These are phyloP conservation scores for Ramichloridium luteum DNA, from an alignment of 2,329 filamentous ascomycete genomes.

Conservation along the genomic window DNA sequence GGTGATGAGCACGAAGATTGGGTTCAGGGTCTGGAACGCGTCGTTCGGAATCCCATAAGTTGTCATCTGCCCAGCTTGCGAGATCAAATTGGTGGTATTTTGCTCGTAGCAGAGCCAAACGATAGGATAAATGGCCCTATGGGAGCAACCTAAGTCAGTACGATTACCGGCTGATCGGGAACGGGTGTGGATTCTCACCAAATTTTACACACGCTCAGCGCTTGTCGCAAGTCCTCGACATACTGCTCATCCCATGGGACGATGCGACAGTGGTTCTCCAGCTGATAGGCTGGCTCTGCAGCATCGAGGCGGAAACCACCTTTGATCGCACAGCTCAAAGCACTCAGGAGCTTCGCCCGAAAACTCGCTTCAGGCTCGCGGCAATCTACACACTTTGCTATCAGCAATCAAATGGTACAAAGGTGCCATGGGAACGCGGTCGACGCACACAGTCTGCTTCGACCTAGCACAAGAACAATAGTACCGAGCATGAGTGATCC, in stretches of 20 bases:
- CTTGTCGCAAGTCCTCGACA: constrained; percentile 61
- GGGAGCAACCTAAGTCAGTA: too few species aligned
- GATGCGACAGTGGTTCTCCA: constrained; percentile 35
- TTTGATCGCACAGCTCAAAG: constrained; percentile 1
- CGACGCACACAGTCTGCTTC: too few species aligned
- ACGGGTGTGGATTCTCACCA: too few species aligned
- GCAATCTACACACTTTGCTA: too few species aligned
- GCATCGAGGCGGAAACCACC: constrained; percentile 33
- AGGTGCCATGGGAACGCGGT: too few species aligned
- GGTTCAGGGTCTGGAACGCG: constrained; percentile 28
- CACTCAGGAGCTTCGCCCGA: too few species aligned
- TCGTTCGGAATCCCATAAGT: constrained; percentile 36
- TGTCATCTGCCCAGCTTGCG: constrained; percentile 31
- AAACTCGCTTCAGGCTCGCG: too few species aligned
- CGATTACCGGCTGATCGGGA: too few species aligned
- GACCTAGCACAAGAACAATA: too few species aligned
- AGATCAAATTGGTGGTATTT: constrained; percentile 37
- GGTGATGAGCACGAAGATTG: constrained; percentile 33
- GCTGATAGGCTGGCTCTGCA: constrained; percentile 53
- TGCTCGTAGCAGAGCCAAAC: constrained; percentile 48
- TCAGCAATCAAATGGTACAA: too few species aligned
- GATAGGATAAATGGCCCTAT: constrained; percentile 27
- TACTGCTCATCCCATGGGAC: constrained; percentile 71
- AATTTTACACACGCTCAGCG: constrained; percentile 49
- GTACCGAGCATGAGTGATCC: too few species aligned